phyloP scores from a whole-genome alignment of 306 rosid genomes.

The Cucurbita pepo region DNA sequence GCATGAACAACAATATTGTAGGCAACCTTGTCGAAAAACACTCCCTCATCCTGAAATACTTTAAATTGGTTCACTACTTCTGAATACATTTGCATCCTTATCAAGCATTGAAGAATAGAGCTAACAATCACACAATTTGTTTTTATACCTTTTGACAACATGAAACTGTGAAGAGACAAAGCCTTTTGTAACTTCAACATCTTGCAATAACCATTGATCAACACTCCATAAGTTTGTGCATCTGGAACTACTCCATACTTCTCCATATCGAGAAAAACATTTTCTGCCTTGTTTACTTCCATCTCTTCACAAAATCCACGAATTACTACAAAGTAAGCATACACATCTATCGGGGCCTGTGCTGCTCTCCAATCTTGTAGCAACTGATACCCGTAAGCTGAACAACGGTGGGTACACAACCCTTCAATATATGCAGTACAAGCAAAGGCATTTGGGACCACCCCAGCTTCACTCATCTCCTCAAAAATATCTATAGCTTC shows the following conservation, averaged over 20 bases:
- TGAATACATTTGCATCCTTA: slow-evolving; percentile 36
- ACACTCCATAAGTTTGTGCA: slow-evolving; percentile 26
- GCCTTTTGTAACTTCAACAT: slow-evolving; percentile 32
- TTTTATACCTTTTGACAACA: slow-evolving; percentile 52
- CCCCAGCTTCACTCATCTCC: slow-evolving; percentile 55
- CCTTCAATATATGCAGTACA: slow-evolving; percentile 48
- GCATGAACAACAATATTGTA: slow-evolving; percentile 54
- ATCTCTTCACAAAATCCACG: slow-evolving; percentile 65
- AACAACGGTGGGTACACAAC: slow-evolving; percentile 30
- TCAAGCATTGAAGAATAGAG: slow-evolving; percentile 52
- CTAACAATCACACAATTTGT: slow-evolving; percentile 50
- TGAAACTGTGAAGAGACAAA: slow-evolving; percentile 26
- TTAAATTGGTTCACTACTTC: slow-evolving; percentile 37
- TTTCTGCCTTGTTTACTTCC: slow-evolving; percentile 43
- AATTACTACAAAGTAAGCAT: slow-evolving; percentile 38
- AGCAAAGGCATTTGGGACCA: slow-evolving; percentile 33
- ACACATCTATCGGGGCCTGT: slow-evolving; percentile 27
- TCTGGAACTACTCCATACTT: slow-evolving; percentile 47
- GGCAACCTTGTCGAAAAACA: slow-evolving; percentile 45
- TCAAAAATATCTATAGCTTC: slow-evolving; percentile 27
- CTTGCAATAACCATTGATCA: slow-evolving; percentile 67
- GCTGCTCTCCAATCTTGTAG: slow-evolving; percentile 30
- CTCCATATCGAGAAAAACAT: slow-evolving; percentile 44
- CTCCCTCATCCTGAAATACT: slow-evolving; percentile 26
- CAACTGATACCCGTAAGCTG: slow-evolving; percentile 43